Evolutionary conservation across 2,329 filamentous ascomycete species (phyloP).

Genomic region (Neoascochyta sp.): DNA sequence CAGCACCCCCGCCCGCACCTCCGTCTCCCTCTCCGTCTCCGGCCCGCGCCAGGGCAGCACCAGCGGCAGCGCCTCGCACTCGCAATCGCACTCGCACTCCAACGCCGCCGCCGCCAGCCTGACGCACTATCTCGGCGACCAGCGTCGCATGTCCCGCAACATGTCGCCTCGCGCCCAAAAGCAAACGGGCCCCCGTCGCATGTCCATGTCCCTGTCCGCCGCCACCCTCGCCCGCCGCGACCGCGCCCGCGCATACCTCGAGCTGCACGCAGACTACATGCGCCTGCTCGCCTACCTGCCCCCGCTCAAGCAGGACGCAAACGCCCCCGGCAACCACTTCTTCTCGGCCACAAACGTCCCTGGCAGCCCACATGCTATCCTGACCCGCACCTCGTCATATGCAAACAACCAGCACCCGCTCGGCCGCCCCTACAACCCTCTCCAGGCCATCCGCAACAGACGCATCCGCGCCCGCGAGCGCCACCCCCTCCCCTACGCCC

Average conservation of each 20-base stretch:
- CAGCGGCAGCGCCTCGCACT: too few species aligned
- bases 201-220: slow-evolving; percentile 50
- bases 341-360: slow-evolving; percentile 41
- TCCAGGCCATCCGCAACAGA: slow-evolving; percentile 89
- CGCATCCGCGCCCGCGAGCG: slow-evolving; percentile 78
- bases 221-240: slow-evolving; percentile 79
- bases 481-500: slow-evolving; percentile 67
- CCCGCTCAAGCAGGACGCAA: slow-evolving; percentile 57
- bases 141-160: slow-evolving; percentile 60
- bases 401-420: slow-evolving; percentile 42
- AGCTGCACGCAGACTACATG: slow-evolving; percentile 80
- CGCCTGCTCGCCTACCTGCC: slow-evolving; percentile 75
- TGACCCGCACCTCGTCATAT: slow-evolving; percentile 38
- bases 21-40: slow-evolving; percentile 46
- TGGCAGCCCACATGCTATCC: slow-evolving; percentile 40
- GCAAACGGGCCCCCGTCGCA: slow-evolving; percentile 31
- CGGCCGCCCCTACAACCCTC: slow-evolving; percentile 78
- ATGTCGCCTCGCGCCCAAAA: slow-evolving; percentile 54
- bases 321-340: slow-evolving; percentile 42
- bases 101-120: slow-evolving; percentile 52
- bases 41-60: slow-evolving; percentile 41
- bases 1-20: slow-evolving; percentile 53
- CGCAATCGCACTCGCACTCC: too few species aligned
- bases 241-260: slow-evolving; percentile 79
- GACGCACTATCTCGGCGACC: slow-evolving; percentile 67